These are phyloP conservation scores for Piloderma croceum DNA, from an alignment of 768 basidiomycete species.

Conservation along the genomic window DNA sequence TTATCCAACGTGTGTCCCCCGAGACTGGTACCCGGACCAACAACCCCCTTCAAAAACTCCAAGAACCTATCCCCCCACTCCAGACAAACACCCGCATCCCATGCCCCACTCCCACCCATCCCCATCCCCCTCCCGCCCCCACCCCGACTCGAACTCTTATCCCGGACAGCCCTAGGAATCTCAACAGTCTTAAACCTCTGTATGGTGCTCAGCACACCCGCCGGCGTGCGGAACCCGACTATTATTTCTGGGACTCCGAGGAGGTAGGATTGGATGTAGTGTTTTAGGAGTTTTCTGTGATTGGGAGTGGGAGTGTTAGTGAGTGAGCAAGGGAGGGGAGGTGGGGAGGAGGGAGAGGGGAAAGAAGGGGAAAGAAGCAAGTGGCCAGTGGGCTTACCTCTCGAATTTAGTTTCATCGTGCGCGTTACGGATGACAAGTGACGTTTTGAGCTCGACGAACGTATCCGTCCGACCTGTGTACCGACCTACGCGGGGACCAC, in stretches of 20 bases:
- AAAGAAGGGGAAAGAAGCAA: neutral
- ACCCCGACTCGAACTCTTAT: too few relatives aligned
- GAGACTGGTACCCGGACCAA: conserved; percentile 2
- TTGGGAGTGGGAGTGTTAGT: too few relatives aligned
- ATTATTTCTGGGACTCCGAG: conserved; percentile 91
- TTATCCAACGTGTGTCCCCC: neutral
- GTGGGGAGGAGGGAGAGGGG: conserved; percentile 2
- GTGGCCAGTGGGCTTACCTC: conserved; percentile 44
- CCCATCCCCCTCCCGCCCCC: neutral
- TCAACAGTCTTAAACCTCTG: conserved; percentile 76
- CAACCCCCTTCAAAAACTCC: conserved; percentile 36
- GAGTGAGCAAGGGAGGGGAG: too few relatives aligned
- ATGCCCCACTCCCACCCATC: conserved; percentile 41
- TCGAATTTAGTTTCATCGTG: conserved; percentile 74
- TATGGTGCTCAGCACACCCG: conserved; percentile 59
- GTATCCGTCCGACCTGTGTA: conserved; percentile 59
- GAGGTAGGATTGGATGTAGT: conserved; percentile 88
- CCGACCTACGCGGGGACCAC: conserved; percentile 40
- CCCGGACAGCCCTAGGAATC: conserved; percentile 72
- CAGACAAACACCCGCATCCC: conserved; percentile 73
- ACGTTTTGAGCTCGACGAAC: conserved; percentile 87
- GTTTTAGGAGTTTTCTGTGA: conserved; percentile 80
- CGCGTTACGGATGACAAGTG: conserved; percentile 56
- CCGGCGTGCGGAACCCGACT: conserved; percentile 80
- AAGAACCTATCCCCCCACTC: conserved; percentile 68